Percentiles rank a stretch among this genome's conserved stretches.
phyloP scores from a whole-genome alignment of 352 stramenopile species.

The Bremia lactucae region DNA sequence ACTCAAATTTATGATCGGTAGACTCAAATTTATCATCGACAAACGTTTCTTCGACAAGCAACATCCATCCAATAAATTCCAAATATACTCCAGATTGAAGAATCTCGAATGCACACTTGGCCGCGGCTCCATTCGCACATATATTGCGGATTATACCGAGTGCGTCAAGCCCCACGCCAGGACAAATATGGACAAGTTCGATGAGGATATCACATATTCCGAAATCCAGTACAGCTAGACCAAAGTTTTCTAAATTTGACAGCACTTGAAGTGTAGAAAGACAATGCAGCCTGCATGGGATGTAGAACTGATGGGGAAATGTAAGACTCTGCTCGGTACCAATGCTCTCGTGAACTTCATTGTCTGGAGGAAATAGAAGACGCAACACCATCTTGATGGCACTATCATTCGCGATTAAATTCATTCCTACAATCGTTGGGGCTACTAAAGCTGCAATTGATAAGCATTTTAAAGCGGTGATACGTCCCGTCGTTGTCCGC shows the following conservation, averaged over 20 bases:
- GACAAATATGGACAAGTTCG: conserved; percentile 54
- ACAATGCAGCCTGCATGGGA: conserved; percentile 50
- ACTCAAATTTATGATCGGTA: conserved; percentile 46
- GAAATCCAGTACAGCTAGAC: conserved; percentile 31
- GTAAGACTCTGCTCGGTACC: conserved; percentile 38
- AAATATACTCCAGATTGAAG: conserved; percentile 63
- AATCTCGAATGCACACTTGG: conserved; percentile 45
- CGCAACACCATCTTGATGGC: conserved; percentile 69
- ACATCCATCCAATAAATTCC: conserved; percentile 70
- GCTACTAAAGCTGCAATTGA: conserved; percentile 49
- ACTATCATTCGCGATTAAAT: conserved; percentile 37
- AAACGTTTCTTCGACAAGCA: conserved; percentile 52
- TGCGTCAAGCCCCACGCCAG: conserved; percentile 37
- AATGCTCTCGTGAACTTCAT: conserved; percentile 61
- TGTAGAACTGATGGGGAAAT: conserved; percentile 48
- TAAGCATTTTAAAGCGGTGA: conserved; percentile 56
- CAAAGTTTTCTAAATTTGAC: conserved; percentile 48
- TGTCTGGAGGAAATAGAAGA: conserved; percentile 61
- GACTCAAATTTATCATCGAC: conserved; percentile 51
- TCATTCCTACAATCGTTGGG: conserved; percentile 42
- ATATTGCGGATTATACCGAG: conserved; percentile 62
- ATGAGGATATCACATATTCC: conserved; percentile 75
- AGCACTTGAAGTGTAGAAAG: conserved; percentile 43
- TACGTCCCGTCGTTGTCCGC: conserved; percentile 39
- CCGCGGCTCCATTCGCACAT: conserved; percentile 33